Percentiles rank a stretch among this genome's conserved stretches.
Evolutionary conservation across 2,329 filamentous ascomycete genomes (phyloP).

Genomic region (Fonsecaea erecta): DNA sequence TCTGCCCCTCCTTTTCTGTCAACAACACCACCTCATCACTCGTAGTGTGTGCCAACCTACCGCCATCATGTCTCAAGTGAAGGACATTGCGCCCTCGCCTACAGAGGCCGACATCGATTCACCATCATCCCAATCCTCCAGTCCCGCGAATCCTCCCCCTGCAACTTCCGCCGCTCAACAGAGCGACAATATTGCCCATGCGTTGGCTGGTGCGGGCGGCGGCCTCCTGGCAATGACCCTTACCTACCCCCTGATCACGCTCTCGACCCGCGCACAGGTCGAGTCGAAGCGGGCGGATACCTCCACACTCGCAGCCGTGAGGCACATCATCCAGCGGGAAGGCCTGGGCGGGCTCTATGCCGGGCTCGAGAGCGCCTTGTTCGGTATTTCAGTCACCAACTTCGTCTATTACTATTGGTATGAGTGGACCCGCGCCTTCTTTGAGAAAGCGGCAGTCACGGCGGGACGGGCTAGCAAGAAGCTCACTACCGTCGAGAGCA

Average conservation of each 20-base stretch:
- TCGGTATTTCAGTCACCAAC: slow-evolving; percentile 98
- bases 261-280: slow-evolving; percentile 96
- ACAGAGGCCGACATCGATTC: slow-evolving; percentile 29
- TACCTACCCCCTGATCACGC: slow-evolving; percentile 95
- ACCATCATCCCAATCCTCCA: slow-evolving; percentile 21
- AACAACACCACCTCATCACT: background rate
- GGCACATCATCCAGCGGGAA: slow-evolving; percentile 87
- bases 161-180: slow-evolving; percentile 73
- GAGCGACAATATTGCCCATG: slow-evolving; percentile 96
- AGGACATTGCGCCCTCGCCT: slow-evolving; percentile 25
- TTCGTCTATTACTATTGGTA: slow-evolving; percentile 99
- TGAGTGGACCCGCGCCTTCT: slow-evolving; percentile 90
- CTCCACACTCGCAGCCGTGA: slow-evolving; percentile 79
- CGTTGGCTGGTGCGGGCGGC: slow-evolving; percentile 88
- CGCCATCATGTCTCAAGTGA: slow-evolving; percentile 30
- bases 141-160: slow-evolving; percentile 37
- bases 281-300: slow-evolving; percentile 92
- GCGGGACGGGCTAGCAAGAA: slow-evolving; percentile 76
- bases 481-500: slow-evolving; percentile 88
- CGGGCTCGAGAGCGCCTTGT: slow-evolving; percentile 89
- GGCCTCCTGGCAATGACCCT: slow-evolving; percentile 94
- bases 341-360: slow-evolving; percentile 88
- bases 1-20: background rate
- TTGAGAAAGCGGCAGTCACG: slow-evolving; percentile 73
- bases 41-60: background rate